Base-by-base conservation (phyloP, 805 yeast genomes). In the Metschnikowia shivogae region DNA sequence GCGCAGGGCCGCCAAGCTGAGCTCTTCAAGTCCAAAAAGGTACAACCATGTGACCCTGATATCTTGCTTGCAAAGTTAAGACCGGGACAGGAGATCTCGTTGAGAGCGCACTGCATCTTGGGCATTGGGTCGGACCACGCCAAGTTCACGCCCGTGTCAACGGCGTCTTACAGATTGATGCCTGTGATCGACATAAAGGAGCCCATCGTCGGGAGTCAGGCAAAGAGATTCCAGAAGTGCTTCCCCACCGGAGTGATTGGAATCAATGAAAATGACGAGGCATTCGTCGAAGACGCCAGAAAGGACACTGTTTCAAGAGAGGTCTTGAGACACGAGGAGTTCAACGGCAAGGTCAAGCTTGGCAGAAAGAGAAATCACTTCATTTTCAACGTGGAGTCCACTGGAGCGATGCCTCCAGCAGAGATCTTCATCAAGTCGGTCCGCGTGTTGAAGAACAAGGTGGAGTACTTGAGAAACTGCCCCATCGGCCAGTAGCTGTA, bases 51-150 rank as follows among this genome's bases (percentile, higher is more conserved):
- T 47, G 93, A 90, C 67, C 96, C 97, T 31, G 85, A 93, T 63
- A 87, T 93, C 54, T 69, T 93, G 52, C 67, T 93, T 43, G 97
- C 96, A 42, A 93, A 93, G 68, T 74, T 93, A 59, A 81, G 99
- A 59, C 98, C 98, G 6, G 97, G 97, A 39, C 99, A 93, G 70
- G 98, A 93, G 68, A 90, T 93, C 52, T 79, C 92, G 24, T 74
- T 93, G 53, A 77, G 89, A 60, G 95, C 86, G 46, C 96, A 89
- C 68, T 93, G 97, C 63, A 74, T 90, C 27, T 74, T 92, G 50
- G 99, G 99, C 47, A 70, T 87, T 54, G 99, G 97, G 42, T 68
- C 89, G 34, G 99, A 93, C 65, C 99, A 93, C 67, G 97, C 99
- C 48, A 93, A 93, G 67, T 93, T 88, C 64, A 89, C 97, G 6